phyloP scores from a whole-genome alignment of 2,329 filamentous ascomycete genomes.

The Phyllosticta paracitricarpa region DNA sequence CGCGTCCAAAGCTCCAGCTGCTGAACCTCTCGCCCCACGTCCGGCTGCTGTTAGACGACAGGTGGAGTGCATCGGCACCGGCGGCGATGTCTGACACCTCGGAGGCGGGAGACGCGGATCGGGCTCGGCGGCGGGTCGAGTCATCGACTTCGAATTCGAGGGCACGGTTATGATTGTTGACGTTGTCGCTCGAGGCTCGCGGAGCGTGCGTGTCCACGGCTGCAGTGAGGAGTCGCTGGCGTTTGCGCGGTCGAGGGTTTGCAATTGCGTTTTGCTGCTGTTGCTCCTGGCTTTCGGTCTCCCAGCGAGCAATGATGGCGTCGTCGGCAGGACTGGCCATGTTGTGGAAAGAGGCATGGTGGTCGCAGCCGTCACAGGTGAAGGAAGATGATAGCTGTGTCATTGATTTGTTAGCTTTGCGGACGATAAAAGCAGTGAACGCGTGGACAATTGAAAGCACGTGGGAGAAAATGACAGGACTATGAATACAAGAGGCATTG shows the following conservation, averaged over 20 bases:
- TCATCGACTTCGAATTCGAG: neutral
- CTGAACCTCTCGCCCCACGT: conserved; percentile 10
- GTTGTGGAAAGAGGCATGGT: conserved; percentile 46
- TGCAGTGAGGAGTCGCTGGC: neutral
- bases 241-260: neutral
- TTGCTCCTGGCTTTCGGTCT: neutral
- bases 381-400: conserved; percentile 38
- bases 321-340: conserved; percentile 43
- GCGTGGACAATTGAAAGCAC: neutral
- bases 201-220: neutral
- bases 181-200: neutral
- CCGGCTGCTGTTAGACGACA: neutral
- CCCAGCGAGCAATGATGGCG: conserved; percentile 37
- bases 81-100: neutral
- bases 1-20: conserved; percentile 5
- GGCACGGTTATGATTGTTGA: neutral
- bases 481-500: neutral
- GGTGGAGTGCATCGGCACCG: neutral
- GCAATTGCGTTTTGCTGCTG: neutral
- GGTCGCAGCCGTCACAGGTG: conserved; percentile 46
- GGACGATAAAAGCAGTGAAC: no score
- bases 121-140: neutral
- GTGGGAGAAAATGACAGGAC: no score
- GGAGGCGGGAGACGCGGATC: neutral
- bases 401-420: neutral